Percentiles rank a stretch among this genome's conserved stretches.
Evolutionary conservation across 768 basidiomycete species (phyloP).

Genomic region (Russula abietina): DNA sequence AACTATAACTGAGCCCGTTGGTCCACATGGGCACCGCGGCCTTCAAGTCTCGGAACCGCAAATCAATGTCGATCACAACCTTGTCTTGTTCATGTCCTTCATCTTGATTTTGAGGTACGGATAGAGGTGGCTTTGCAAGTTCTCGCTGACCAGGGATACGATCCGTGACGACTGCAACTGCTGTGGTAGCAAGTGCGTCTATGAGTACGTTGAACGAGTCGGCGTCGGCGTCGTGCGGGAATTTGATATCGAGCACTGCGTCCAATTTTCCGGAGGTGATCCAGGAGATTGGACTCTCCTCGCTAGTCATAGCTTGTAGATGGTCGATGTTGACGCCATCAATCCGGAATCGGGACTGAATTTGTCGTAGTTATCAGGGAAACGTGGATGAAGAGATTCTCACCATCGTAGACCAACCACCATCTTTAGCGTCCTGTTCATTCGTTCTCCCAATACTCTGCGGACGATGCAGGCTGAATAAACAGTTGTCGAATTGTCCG

Average conservation of each 20-base stretch:
- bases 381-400: neutral
- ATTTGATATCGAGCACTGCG: slow-evolving; percentile 95
- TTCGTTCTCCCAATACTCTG: slow-evolving; percentile 92
- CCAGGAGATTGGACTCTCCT: slow-evolving; percentile 92
- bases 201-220: slow-evolving; percentile 80
- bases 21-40: slow-evolving; percentile 92
- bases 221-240: slow-evolving; percentile 73
- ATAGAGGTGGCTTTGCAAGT: slow-evolving; percentile 79
- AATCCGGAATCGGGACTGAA: slow-evolving; percentile 87
- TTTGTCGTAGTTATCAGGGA: neutral
- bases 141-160: slow-evolving; percentile 83
- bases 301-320: slow-evolving; percentile 73
- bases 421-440: slow-evolving; percentile 77
- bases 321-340: slow-evolving; percentile 98
- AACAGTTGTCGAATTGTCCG: slow-evolving; percentile 95
- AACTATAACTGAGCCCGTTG: slow-evolving; percentile 81
- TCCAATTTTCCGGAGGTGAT: slow-evolving; percentile 96
- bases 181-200: slow-evolving; percentile 69
- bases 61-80: slow-evolving; percentile 85
- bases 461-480: slow-evolving; percentile 93
- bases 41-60: slow-evolving; percentile 92
- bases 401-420: slow-evolving; percentile 48
- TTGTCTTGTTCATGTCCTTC: slow-evolving; percentile 38
- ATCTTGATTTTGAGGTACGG: slow-evolving; percentile 49
- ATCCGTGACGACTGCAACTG: slow-evolving; percentile 48